Evolutionary conservation across 1,284 basidiomycete genomes (phyloP).

Genomic region (Inonotus obliquus): DNA sequence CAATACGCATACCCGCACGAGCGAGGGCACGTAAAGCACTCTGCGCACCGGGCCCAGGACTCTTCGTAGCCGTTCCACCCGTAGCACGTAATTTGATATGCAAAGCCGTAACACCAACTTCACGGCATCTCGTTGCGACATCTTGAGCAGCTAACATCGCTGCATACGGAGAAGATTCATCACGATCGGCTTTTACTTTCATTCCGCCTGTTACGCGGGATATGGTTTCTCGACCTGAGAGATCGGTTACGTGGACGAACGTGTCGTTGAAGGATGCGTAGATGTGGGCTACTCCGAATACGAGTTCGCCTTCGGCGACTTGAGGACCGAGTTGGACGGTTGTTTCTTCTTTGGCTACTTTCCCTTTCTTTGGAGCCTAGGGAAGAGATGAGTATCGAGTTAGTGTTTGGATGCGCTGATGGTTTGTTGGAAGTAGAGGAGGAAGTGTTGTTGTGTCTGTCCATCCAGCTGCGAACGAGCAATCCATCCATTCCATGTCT

Average conservation of each 20-base stretch:
- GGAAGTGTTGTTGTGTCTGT: background rate
- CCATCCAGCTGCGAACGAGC: background rate
- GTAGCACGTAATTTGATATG: conserved; percentile 98
- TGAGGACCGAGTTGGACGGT: conserved; percentile 90
- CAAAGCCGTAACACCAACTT: conserved; percentile 97
- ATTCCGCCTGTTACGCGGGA: conserved; percentile 97
- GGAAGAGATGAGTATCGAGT: background rate
- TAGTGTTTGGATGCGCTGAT: background rate
- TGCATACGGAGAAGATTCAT: conserved; percentile 99
- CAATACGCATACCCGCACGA: conserved; percentile 98
- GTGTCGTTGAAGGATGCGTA: conserved; percentile 99
- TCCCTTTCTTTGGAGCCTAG: conserved; percentile 77
- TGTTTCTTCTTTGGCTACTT: conserved; percentile 73
- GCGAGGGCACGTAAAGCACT: conserved; percentile 97
- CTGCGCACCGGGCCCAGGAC: conserved; percentile 97
- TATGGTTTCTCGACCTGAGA: conserved; percentile 98
- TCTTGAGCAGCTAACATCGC: conserved; percentile 99
- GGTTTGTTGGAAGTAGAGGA: no score
- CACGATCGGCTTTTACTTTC: conserved; percentile 99
- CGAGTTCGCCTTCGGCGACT: conserved; percentile 91
- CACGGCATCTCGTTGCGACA: conserved; percentile 93
- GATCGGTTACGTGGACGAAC: conserved; percentile 99
- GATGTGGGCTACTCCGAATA: conserved; percentile 96
- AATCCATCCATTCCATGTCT: conserved; percentile 4
- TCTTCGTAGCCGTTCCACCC: conserved; percentile 98